Conservation (phyloP, 2,329 filamentous ascomycete genomes). For the Epichloe elymi region DNA sequence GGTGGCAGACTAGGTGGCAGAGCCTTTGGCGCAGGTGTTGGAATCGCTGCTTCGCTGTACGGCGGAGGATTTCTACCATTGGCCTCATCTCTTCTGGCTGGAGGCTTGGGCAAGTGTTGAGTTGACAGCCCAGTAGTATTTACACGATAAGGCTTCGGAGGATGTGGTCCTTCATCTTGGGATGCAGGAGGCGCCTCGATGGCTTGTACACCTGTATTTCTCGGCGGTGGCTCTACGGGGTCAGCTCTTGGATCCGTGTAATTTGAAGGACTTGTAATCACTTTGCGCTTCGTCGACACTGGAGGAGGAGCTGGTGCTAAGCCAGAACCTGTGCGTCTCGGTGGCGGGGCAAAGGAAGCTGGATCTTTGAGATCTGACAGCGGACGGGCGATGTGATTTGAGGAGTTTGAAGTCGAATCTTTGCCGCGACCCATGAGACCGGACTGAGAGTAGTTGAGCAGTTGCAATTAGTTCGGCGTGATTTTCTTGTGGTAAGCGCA, state of each 20-base stretch:
- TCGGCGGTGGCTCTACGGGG: constrained; percentile 7
- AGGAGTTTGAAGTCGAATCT: constrained; percentile 8
- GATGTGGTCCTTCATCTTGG: constrained; percentile 23
- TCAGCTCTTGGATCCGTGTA: constrained; percentile 18
- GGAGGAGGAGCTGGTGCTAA: constrained; percentile 14
- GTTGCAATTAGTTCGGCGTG: not conserved
- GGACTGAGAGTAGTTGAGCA: constrained; percentile 22
- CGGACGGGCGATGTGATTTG: constrained; percentile 39
- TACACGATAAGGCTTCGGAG: constrained; percentile 51
- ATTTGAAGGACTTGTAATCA: constrained; percentile 19
- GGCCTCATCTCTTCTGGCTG: constrained; percentile 36
- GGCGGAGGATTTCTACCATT: constrained; percentile 19
- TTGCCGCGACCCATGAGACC: constrained; percentile 31
- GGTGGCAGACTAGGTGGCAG: constrained; percentile 45
- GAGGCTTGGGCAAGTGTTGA: constrained; percentile 56
- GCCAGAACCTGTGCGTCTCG: constrained; percentile 41
- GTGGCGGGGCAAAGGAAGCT: constrained; percentile 65
- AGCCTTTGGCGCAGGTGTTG: not conserved
- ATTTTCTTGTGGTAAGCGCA: not conserved
- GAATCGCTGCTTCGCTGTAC: constrained; percentile 13
- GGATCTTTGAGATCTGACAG: constrained; percentile 64
- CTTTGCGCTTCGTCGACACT: constrained; percentile 13
- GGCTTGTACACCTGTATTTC: not conserved
- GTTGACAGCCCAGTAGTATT: constrained; percentile 62
- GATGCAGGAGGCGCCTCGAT: constrained; percentile 1